These are phyloP conservation scores for Chlorella sp. DNA, from an alignment of 139 green algal genomes.

Conservation along the genomic window DNA sequence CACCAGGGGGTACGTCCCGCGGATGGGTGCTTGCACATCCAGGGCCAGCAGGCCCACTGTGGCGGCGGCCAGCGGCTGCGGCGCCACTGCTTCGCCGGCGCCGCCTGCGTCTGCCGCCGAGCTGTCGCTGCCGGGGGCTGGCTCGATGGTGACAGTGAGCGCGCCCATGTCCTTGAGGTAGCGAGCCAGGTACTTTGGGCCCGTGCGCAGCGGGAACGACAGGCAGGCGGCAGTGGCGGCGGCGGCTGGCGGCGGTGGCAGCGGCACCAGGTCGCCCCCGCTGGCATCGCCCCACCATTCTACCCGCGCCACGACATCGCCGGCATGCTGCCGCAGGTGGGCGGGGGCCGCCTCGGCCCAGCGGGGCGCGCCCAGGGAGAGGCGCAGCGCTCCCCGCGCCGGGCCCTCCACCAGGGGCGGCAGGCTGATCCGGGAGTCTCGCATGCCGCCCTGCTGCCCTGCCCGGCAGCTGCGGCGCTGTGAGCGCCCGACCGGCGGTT, in stretches of 20 bases:
- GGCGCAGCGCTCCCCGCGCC: not conserved
- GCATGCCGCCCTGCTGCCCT: not conserved
- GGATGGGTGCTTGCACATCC: slow-evolving; percentile 14
- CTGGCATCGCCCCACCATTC: slow-evolving; percentile 15
- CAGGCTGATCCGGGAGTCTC: not conserved
- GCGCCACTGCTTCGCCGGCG: not conserved
- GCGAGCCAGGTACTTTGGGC: slow-evolving; percentile 8
- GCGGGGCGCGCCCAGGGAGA: not conserved
- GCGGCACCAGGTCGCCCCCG: not conserved
- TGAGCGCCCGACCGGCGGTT: no score
- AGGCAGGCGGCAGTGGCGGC: not conserved
- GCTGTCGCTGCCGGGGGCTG: not conserved
- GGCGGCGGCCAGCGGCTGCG: not conserved
- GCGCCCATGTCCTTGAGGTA: slow-evolving; percentile 20
- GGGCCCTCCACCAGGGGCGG: slow-evolving; percentile 15
- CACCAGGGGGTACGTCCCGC: not conserved
- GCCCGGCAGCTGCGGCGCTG: no score
- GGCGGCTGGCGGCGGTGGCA: not conserved
- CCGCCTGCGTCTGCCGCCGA: not conserved
- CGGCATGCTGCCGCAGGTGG: not conserved
- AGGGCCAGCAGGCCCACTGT: not conserved
- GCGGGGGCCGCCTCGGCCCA: not conserved
- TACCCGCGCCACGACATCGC: not conserved
- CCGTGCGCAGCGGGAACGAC: slow-evolving; percentile 5
- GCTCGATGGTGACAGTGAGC: not conserved